Percentiles rank a stretch among this genome's conserved stretches.
Evolutionary conservation across 164 flowering plant species (phyloP).

Genomic region (Amborella trichopoda): DNA sequence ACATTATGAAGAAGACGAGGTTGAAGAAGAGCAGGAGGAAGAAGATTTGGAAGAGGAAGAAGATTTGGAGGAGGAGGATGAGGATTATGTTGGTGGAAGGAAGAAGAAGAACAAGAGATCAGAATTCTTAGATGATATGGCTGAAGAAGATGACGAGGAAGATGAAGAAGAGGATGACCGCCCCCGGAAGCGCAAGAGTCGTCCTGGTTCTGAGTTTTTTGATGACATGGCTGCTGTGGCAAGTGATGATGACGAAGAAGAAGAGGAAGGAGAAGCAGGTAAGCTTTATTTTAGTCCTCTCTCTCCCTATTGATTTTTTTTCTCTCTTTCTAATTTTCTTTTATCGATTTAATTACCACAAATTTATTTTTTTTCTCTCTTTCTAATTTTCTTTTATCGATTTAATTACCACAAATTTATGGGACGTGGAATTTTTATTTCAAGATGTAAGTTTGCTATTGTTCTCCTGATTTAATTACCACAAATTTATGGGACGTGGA

Average conservation of each 20-base stretch:
- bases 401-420: no score
- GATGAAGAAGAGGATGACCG: slow-evolving; percentile 53
- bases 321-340: no score
- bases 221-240: slow-evolving; percentile 48
- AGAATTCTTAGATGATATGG: slow-evolving; percentile 57
- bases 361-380: no score
- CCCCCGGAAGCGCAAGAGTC: slow-evolving; percentile 15
- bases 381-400: no score
- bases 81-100: slow-evolving; percentile 13
- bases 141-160: slow-evolving; percentile 68
- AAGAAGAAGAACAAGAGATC: slow-evolving; percentile 40
- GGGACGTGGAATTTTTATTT: no score
- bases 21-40: slow-evolving; percentile 28
- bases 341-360: no score
- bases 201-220: slow-evolving; percentile 25
- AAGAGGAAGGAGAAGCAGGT: slow-evolving; percentile 74
- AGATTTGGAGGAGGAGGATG: slow-evolving; percentile 17
- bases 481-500: no score
- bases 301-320: no score
- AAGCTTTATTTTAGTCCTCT: no score
- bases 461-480: no score
- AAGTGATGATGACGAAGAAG: slow-evolving; percentile 54
- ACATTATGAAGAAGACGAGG: slow-evolving; percentile 6
- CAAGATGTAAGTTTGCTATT: no score
- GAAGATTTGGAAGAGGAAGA: slow-evolving; percentile 29